Base-by-base conservation (phyloP, 371 early-diverging fungal genomes). In the Batrachochytrium dendrobatidis region DNA sequence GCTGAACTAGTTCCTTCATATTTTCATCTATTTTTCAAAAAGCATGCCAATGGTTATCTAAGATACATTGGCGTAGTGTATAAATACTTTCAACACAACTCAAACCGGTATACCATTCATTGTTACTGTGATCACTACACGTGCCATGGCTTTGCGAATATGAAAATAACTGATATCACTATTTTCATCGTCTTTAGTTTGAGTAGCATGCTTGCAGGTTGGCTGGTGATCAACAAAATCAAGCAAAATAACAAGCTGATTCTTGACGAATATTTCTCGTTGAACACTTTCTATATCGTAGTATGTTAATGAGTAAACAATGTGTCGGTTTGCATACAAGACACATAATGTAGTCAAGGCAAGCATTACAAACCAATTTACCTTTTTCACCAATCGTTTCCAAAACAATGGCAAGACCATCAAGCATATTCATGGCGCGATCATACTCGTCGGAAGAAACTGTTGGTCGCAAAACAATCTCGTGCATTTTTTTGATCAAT, bases 151-250 rank as follows among this genome's bases (percentile, higher is more conserved):
- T 48, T 63, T 71, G 12, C 73, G 64, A 32, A 76, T 61, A 1
- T 68, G 67, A 15, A 35, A 35, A 52, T 68, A 76, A 15, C 56
- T 56, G 6, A 49, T 28, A 2, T 51, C 62, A 24, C 52, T 61
- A 5, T 59, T 60, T 28, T 57, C 46, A 1, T 57, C 12, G 25
- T 64, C 59, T 10, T 34, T 15, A 8, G 18, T 4, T 3, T 54
- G 59, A 2, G 49, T 35, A 17, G 17, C 18, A 35, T 25, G 48
- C n/a, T n/a, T n/a, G n/a, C n/a, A n/a, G 8, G 45, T 49, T 5
- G 71, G 70, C 3, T 59, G 60, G 39, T 73, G 72, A 35, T 76
- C 76, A 6, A 76, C 74, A 63, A 76, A 76, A 58, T 76, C 71
- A 17, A 76, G 58, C 6, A 76, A 55, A 26, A 55, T 43, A 30